Evolutionary conservation across 75 land plant species (phyloP).

Genomic region (Sequoia sempervirens): DNA sequence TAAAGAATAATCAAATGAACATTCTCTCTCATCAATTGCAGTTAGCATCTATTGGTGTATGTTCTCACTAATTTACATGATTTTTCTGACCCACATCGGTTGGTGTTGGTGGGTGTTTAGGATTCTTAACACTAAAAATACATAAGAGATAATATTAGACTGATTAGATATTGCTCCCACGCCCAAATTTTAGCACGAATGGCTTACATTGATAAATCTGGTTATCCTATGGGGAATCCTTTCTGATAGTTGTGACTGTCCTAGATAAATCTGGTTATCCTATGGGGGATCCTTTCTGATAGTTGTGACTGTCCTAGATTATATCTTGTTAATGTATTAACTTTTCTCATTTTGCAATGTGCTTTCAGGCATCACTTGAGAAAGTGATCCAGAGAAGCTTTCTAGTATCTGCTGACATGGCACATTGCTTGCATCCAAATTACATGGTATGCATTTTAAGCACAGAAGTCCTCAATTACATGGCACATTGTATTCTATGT

Average conservation of each 20-base stretch:
- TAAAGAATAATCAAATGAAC: not conserved
- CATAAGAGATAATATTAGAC: not conserved
- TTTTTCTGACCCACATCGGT: not conserved
- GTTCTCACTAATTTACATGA: not conserved
- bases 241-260: not conserved
- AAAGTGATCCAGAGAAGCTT: conserved; percentile 90
- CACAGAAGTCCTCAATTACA: not conserved
- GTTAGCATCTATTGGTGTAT: not conserved
- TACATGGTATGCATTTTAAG: conserved; percentile 57
- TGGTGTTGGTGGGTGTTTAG: not conserved
- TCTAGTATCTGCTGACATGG: conserved; percentile 99
- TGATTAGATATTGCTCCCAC: not conserved
- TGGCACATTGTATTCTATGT: not conserved
- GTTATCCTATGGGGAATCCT: not conserved
- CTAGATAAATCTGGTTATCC: no score
- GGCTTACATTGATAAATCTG: not conserved
- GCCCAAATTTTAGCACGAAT: not conserved
- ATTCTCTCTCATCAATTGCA: not conserved
- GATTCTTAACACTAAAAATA: not conserved
- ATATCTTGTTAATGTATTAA: conserved; percentile 4
- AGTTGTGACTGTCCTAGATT: not conserved
- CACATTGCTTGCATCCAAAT: conserved; percentile 96
- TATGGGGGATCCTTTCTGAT: not conserved
- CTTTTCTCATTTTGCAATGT: not conserved
- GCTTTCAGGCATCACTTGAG: conserved; percentile 46